phyloP scores from a whole-genome alignment of 1,139 yeast genomes.

The Saccharomyces hybrid region DNA sequence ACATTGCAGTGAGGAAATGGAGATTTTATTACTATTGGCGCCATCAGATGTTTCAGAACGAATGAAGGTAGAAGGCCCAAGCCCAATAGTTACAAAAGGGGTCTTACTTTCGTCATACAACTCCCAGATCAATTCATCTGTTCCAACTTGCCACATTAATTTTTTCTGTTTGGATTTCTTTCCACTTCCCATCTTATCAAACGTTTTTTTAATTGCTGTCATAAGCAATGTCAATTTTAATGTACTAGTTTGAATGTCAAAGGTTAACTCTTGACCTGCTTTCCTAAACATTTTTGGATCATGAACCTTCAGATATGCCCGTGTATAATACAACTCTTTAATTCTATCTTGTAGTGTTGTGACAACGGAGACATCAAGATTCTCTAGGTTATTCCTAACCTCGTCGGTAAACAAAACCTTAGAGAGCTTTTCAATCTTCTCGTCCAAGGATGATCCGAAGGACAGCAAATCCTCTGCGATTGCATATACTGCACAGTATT shows the following conservation, averaged over 20 bases:
- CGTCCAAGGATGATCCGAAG: conserved; percentile 52
- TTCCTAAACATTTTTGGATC: conserved; percentile 23
- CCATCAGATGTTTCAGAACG: conserved; percentile 57
- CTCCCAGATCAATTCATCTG: conserved; percentile 70
- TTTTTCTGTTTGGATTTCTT: conserved; percentile 30
- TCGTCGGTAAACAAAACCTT: conserved; percentile 39
- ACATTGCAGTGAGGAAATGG: conserved; percentile 59
- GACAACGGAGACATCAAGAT: conserved; percentile 28
- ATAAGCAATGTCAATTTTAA: conserved; percentile 59
- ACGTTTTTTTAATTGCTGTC: conserved; percentile 54
- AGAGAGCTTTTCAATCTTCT: conserved; percentile 52
- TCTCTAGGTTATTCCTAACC: conserved; percentile 32
- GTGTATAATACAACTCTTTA: conserved; percentile 24
- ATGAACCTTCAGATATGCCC: conserved; percentile 27
- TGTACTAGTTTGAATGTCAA: conserved; percentile 50
- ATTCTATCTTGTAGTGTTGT: conserved; percentile 26
- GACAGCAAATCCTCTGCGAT: conserved; percentile 58
- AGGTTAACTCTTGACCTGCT: conserved; percentile 39
- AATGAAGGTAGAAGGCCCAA: conserved; percentile 54
- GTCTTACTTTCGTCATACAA: conserved; percentile 48
- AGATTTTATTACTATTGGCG: conserved; percentile 49
- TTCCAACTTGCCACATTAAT: conserved; percentile 54
- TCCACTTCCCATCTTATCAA: conserved; percentile 36
- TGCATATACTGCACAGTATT: conserved; percentile 61
- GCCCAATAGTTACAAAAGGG: conserved; percentile 64